Evolutionary conservation across 768 basidiomycete genomes (phyloP).

Genomic region (Suillus discolor): DNA sequence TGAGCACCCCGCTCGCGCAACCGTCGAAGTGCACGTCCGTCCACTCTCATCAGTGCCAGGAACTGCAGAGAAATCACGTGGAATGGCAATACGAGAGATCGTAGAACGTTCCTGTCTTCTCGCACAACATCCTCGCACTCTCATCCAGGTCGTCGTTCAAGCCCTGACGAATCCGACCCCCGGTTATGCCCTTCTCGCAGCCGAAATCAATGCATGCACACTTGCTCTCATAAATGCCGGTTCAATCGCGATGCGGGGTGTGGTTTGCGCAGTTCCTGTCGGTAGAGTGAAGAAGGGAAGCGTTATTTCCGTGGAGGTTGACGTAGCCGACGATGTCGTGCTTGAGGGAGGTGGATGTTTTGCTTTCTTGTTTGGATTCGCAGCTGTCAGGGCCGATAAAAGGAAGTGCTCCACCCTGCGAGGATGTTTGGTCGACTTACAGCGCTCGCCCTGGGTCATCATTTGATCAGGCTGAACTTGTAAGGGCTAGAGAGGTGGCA

Average conservation of each 20-base stretch:
- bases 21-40: slow-evolving; percentile 73
- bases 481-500: slow-evolving; percentile 52
- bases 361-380: slow-evolving; percentile 58
- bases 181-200: slow-evolving; percentile 51
- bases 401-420: slow-evolving; percentile 24
- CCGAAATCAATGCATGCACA: slow-evolving; percentile 70
- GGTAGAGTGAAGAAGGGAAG: slow-evolving; percentile 33
- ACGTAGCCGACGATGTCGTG: slow-evolving; percentile 47
- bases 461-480: slow-evolving; percentile 45
- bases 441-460: slow-evolving; percentile 18
- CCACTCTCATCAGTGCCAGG: slow-evolving; percentile 71
- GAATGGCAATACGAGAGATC: slow-evolving; percentile 53
- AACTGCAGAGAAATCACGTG: slow-evolving; percentile 65
- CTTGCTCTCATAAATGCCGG: slow-evolving; percentile 70
- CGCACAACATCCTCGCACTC: slow-evolving; percentile 66
- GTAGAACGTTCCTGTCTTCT: slow-evolving; percentile 68
- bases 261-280: slow-evolving; percentile 70
- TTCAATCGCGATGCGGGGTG: slow-evolving; percentile 73
- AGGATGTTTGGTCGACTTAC: slow-evolving; percentile 29
- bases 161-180: slow-evolving; percentile 38
- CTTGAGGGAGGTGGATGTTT: slow-evolving; percentile 62
- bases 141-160: slow-evolving; percentile 81
- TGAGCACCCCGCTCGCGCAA: slow-evolving; percentile 72
- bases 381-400: neutral
- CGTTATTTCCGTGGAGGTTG: slow-evolving; percentile 44